Conservation (phyloP, 2,329 filamentous ascomycete genomes). For the Madurella fahalii region DNA sequence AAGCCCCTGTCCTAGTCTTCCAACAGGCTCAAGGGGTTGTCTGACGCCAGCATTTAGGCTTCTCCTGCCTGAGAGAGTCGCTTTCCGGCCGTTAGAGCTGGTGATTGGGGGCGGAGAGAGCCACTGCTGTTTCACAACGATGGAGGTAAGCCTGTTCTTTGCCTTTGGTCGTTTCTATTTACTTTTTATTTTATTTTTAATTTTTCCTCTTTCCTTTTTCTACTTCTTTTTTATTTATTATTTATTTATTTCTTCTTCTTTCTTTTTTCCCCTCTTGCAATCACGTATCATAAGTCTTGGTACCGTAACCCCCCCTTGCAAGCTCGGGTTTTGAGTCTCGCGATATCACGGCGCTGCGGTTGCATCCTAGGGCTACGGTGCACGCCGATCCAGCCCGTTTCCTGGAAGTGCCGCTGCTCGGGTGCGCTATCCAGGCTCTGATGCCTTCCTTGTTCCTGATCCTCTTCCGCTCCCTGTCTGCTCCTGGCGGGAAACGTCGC, state of each 20-base stretch:
- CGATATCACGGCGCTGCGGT: background rate
- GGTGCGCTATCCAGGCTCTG: background rate
- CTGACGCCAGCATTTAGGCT: conserved; percentile 9
- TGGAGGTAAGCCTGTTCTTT: conserved; percentile 14
- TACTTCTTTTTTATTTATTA: background rate
- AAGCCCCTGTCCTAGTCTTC: conserved; percentile 6
- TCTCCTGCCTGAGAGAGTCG: background rate
- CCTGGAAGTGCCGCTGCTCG: background rate
- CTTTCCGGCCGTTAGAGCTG: conserved; percentile 12
- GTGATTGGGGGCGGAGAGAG: conserved; percentile 5
- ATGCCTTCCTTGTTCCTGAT: background rate
- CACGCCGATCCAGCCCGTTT: background rate
- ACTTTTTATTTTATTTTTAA: background rate
- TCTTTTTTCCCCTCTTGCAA: too few species aligned
- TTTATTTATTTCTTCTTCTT: too few species aligned
- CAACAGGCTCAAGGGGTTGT: conserved; percentile 2
- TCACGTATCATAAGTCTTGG: background rate
- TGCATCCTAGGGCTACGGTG: background rate
- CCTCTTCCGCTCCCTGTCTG: background rate
- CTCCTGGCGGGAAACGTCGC: background rate
- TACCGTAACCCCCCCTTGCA: background rate
- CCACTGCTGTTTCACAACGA: conserved; percentile 8
- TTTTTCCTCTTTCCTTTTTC: too few species aligned
- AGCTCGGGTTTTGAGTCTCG: background rate
- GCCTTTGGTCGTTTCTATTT: background rate